These are phyloP conservation scores for Tremella mesenterica DNA, from an alignment of 768 basidiomycete genomes.

Conservation along the genomic window DNA sequence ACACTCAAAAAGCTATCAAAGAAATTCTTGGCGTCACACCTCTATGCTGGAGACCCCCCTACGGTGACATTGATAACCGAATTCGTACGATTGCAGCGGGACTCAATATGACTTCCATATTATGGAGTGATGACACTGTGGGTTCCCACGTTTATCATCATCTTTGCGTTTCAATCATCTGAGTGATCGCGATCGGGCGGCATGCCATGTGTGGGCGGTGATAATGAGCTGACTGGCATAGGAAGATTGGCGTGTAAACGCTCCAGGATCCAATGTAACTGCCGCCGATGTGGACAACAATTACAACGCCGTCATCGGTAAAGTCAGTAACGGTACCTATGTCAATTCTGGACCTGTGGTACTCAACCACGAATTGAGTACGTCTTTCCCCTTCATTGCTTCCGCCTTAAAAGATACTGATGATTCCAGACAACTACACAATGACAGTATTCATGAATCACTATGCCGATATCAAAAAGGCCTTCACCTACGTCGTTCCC, in stretches of 20 bases:
- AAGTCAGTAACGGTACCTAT: constrained; percentile 34
- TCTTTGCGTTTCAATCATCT: no score
- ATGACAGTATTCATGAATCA: constrained; percentile 36
- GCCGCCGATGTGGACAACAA: constrained; percentile 31
- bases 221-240: background rate
- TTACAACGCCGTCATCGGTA: constrained; percentile 35
- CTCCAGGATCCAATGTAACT: constrained; percentile 22
- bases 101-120: constrained; percentile 34
- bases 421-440: constrained; percentile 42
- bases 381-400: background rate
- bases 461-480: constrained; percentile 29
- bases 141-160: background rate
- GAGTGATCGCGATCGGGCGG: background rate
- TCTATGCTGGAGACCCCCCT: constrained; percentile 35
- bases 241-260: constrained; percentile 40
- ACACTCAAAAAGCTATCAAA: constrained; percentile 35
- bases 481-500: constrained; percentile 37
- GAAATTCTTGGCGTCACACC: constrained; percentile 37
- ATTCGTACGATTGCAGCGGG: constrained; percentile 36
- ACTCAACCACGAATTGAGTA: constrained; percentile 41
- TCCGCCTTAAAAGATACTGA: constrained; percentile 6
- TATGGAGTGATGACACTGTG: constrained; percentile 38
- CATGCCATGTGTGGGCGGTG: no score
- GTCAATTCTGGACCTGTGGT: constrained; percentile 37
- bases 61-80: constrained; percentile 43